These are phyloP conservation scores for Purpureocillium lavendulum DNA, from an alignment of 2,329 filamentous ascomycete species.

Conservation along the genomic window DNA sequence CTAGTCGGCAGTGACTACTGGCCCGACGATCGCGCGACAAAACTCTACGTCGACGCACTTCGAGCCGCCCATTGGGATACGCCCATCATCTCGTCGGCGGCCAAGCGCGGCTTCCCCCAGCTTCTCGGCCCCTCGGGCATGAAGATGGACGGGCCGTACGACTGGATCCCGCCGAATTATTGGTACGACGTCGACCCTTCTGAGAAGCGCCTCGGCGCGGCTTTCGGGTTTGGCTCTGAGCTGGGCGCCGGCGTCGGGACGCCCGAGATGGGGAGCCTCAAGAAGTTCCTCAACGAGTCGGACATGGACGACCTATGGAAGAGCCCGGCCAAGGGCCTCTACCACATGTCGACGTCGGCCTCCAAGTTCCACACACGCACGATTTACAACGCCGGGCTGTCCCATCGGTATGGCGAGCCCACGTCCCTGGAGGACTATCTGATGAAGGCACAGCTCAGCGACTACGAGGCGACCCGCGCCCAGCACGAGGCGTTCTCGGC, in stretches of 20 bases:
- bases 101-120: conserved; percentile 43
- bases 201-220: conserved; percentile 38
- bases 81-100: conserved; percentile 50
- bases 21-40: conserved; percentile 48
- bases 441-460: conserved; percentile 50
- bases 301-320: conserved; percentile 51
- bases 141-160: conserved; percentile 60
- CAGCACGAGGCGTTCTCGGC: conserved; percentile 49
- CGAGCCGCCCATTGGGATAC: conserved; percentile 43
- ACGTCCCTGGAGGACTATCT: conserved; percentile 48
- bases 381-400: conserved; percentile 51
- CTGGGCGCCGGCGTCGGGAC: conserved; percentile 55
- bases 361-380: conserved; percentile 47
- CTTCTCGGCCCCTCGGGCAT: conserved; percentile 47
- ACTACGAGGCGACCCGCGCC: conserved; percentile 55
- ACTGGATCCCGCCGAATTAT: conserved; percentile 58
- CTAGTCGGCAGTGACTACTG: conserved; percentile 56
- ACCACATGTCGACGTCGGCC: conserved; percentile 50
- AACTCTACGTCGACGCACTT: conserved; percentile 43
- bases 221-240: conserved; percentile 57
- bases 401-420: conserved; percentile 40
- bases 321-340: conserved; percentile 40
- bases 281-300: conserved; percentile 38
- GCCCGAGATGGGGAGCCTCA: conserved; percentile 45
- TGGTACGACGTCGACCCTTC: conserved; percentile 42